A percentile compares a stretch with the other conserved stretches of the same genome.
These are phyloP conservation scores for Poronia punctata DNA, from an alignment of 495 filamentous ascomycete species.

Conservation along the genomic window DNA sequence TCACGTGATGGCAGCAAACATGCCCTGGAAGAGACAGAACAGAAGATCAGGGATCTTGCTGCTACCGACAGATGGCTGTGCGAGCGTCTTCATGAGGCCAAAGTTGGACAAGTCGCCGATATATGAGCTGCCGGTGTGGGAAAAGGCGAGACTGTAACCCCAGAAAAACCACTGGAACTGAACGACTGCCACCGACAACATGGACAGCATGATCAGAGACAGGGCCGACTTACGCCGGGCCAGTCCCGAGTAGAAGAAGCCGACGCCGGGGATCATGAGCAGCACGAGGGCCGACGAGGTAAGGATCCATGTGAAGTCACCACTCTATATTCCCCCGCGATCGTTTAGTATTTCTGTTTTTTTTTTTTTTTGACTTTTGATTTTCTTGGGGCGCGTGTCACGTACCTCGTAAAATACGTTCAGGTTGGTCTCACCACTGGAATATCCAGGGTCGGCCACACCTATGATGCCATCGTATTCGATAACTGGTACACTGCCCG, in stretches of 20 bases:
- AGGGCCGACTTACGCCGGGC: constrained; percentile 92
- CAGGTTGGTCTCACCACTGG: constrained; percentile 20
- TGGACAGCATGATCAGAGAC: constrained; percentile 88
- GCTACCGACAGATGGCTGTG: constrained; percentile 73
- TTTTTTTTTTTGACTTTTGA: not conserved
- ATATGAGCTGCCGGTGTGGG: constrained; percentile 72
- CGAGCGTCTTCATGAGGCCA: constrained; percentile 74
- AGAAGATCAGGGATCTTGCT: constrained; percentile 78
- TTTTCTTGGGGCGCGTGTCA: not conserved
- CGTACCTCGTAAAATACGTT: constrained; percentile 32
- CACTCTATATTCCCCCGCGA: constrained; percentile 57
- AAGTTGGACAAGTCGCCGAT: constrained; percentile 86
- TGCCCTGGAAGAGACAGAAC: constrained; percentile 87
- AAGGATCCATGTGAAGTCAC: constrained; percentile 80
- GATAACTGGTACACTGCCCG: constrained; percentile 23
- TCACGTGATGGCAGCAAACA: constrained; percentile 77
- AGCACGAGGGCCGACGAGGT: constrained; percentile 74
- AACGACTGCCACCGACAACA: constrained; percentile 83
- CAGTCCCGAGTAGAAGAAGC: constrained; percentile 98
- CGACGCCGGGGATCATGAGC: constrained; percentile 89
- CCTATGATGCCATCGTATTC: constrained; percentile 26
- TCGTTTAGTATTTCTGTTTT: constrained; percentile 16
- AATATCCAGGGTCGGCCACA: constrained; percentile 23
- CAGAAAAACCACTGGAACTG: constrained; percentile 99
- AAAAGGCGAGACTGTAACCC: constrained; percentile 94